Base-by-base conservation (phyloP, 768 basidiomycete genomes). In the Strobilomyces dryophilus region DNA sequence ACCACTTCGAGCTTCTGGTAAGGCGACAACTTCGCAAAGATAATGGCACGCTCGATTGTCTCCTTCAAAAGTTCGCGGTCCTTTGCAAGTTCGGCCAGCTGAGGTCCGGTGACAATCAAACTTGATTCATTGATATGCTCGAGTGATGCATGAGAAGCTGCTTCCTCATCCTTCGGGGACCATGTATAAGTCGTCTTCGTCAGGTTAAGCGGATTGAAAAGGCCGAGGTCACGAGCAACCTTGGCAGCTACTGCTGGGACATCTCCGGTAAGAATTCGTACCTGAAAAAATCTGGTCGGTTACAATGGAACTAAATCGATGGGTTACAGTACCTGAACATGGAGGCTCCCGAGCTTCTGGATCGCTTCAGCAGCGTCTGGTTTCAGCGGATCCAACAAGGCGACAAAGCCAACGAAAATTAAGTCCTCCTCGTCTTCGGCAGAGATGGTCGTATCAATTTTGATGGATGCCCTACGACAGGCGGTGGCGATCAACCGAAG, bases 181-280 rank as follows among this genome's bases (percentile, higher is more conserved):
- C 44, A 47, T 32, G n/a, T 21, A 18, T 43, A 39, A 4, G 46
- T 17, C 2, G 18, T 26, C 27, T 55, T 48, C 10, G 56, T 48
- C 26, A 60, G 48, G 40, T 67, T 67, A 48, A 57, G 5, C 27
- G 58, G 18, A 31, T 54, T 51, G 45, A 73, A 64, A 47, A 71
- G 60, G 11, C 71, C 71, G 40, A 71, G 65, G 40, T 72, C 70
- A 35, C 69, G 72, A 11, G 70, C 72, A 35, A 72, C 72, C 54
- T 71, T 73, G 47, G 69, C 69, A 36, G 70, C 70, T 5, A 73
- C 68, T 3, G 70, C 65, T 18, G 71, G 65, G 24, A 52, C 61
- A 44, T 71, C 70, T 32, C 70, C 71, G 2, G 70, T 71, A 34
- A 71, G 70, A 54, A 71, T 73, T 44, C 68, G 69, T 11, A 67